Evolutionary conservation across 1,284 basidiomycete species (phyloP).

Genomic region (Trichosporon sp.): DNA sequence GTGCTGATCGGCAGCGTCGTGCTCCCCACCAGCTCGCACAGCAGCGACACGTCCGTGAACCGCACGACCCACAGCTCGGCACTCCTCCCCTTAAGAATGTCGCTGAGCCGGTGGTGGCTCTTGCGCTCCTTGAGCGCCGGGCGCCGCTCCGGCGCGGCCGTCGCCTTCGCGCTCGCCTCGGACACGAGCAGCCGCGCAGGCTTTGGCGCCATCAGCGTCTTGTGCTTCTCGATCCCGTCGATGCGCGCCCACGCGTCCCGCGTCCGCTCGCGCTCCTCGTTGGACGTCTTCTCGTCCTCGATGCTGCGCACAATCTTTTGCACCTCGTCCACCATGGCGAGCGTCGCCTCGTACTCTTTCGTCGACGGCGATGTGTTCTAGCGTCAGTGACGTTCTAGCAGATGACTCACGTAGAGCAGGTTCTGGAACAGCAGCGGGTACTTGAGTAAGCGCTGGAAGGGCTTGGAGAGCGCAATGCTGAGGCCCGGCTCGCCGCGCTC

Average conservation of each 20-base stretch:
- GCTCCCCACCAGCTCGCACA: conserved; percentile 83
- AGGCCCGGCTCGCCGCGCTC: conserved; percentile 88
- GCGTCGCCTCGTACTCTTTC: conserved; percentile 91
- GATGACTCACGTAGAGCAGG: conserved; percentile 70
- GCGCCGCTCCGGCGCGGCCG: neutral
- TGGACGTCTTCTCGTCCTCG: conserved; percentile 94
- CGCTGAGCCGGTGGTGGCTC: conserved; percentile 77
- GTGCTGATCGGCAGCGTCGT: conserved; percentile 74
- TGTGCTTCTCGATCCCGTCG: conserved; percentile 76
- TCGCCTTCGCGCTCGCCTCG: conserved; percentile 60
- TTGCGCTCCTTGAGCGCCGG: conserved; percentile 59
- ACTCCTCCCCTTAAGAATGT: conserved; percentile 53
- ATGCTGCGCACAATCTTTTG: conserved; percentile 92
- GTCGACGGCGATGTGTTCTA: conserved; percentile 86
- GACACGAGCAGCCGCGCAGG: conserved; percentile 79
- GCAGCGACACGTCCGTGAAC: conserved; percentile 90
- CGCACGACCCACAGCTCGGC: conserved; percentile 88
- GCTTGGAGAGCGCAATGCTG: conserved; percentile 90
- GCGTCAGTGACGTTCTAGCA: neutral
- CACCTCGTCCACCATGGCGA: conserved; percentile 94
- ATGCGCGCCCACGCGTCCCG: conserved; percentile 92
- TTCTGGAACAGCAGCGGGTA: conserved; percentile 97
- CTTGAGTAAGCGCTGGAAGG: conserved; percentile 93
- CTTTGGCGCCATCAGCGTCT: conserved; percentile 74
- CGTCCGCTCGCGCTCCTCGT: conserved; percentile 90